Percentiles rank a stretch among this genome's conserved stretches.
phyloP scores from a whole-genome alignment of 495 filamentous ascomycete genomes.

The Pyronema domesticum region DNA sequence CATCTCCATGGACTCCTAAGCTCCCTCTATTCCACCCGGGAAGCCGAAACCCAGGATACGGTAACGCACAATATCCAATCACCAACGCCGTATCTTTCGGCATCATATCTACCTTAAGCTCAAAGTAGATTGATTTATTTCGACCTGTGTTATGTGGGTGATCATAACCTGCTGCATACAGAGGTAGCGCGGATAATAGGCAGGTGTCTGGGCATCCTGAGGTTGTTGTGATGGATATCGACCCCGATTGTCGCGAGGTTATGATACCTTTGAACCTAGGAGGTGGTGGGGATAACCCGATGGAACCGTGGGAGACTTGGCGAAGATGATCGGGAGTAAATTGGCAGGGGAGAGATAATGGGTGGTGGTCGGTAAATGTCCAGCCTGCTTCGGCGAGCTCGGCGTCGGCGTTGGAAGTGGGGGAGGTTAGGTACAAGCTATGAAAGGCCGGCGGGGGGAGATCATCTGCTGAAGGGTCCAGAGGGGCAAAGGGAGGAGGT shows the following conservation, averaged over 20 bases:
- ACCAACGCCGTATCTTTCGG: slow-evolving; percentile 35
- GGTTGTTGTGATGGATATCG: slow-evolving; percentile 23
- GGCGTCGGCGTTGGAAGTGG: slow-evolving; percentile 54
- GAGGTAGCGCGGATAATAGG: slow-evolving; percentile 50
- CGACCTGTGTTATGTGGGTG: slow-evolving; percentile 42
- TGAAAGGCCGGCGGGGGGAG: slow-evolving; percentile 69
- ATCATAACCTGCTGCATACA: slow-evolving; percentile 53
- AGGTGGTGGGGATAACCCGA: slow-evolving; percentile 19
- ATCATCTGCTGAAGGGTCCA: slow-evolving; percentile 16
- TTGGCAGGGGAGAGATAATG: slow-evolving; percentile 40
- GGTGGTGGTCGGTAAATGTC: slow-evolving; percentile 47
- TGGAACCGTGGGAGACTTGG: slow-evolving; percentile 14
- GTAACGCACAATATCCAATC: slow-evolving; percentile 60
- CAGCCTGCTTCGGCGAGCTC: slow-evolving; percentile 55
- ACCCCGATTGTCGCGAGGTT: slow-evolving; percentile 27
- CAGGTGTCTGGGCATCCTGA: slow-evolving; percentile 30
- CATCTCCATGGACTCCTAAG: slow-evolving; percentile 77
- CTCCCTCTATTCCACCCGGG: slow-evolving; percentile 83
- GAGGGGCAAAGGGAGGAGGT: slow-evolving; percentile 25
- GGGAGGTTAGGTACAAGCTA: slow-evolving; percentile 42
- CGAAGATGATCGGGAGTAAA: slow-evolving; percentile 25
- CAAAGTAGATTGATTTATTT: slow-evolving; percentile 57
- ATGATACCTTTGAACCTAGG: slow-evolving; percentile 18
- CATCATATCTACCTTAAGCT: slow-evolving; percentile 42
- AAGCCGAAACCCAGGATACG: slow-evolving; percentile 72